A percentile compares a stretch with the other conserved stretches of the same genome.
phyloP scores from a whole-genome alignment of 75 land plant genomes.

The Pseudotsuga menziesii region DNA sequence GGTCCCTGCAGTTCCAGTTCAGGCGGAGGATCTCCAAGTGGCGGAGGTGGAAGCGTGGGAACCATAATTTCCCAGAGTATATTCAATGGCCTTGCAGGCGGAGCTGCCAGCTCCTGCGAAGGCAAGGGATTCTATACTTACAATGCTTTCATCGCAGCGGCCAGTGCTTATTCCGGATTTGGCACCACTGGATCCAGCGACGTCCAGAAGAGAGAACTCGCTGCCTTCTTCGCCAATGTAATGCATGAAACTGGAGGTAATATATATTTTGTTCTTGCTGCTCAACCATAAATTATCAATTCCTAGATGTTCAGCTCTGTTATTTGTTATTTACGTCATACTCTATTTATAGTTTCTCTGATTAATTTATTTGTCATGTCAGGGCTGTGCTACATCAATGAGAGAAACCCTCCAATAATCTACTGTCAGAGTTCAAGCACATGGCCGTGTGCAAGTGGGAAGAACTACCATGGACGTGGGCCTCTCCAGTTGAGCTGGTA shows the following conservation, averaged over 20 bases:
- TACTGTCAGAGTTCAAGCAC: not conserved
- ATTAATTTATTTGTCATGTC: not conserved
- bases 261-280: no score
- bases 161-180: no score
- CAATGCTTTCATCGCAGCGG: not conserved
- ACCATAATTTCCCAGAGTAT: not conserved
- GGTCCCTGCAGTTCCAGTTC: constrained; percentile 19
- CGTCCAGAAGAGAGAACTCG: no score
- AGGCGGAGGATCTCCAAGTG: no score
- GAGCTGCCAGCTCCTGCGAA: not conserved
- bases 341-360: no score
- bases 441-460: constrained; percentile 5
- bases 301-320: no score
- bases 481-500: constrained; percentile 8
- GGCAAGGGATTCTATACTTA: not conserved
- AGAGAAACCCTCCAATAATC: not conserved
- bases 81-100: not conserved
- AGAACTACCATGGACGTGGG: constrained; percentile 5
- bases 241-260: no score
- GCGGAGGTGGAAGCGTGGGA: constrained; percentile 3
- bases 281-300: no score
- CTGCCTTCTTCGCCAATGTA: no score
- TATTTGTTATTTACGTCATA: no score
- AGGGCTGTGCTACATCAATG: not conserved
- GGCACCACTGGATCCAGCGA: no score